Conservation (phyloP, 2,329 filamentous ascomycete species). For the Colletotrichum cuscutae region DNA sequence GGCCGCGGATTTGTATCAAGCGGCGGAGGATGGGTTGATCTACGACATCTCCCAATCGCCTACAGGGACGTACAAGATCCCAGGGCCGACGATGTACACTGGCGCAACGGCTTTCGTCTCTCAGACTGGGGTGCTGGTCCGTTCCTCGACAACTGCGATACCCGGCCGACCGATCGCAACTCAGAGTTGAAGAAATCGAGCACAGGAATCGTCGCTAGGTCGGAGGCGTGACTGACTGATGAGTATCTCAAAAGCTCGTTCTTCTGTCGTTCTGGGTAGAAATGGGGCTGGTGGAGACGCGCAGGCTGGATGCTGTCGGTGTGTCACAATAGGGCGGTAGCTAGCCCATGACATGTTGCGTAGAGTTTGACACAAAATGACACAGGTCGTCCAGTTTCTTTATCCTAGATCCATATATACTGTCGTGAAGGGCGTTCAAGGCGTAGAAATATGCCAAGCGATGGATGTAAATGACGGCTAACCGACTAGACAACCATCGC, state of each 20-base stretch:
- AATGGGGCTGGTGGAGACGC: not conserved
- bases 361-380: not conserved
- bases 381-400: not conserved
- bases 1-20: conserved; percentile 52
- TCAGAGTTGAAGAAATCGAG: not conserved
- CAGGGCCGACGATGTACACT: conserved; percentile 34
- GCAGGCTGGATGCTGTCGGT: not conserved
- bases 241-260: not conserved
- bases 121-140: not conserved
- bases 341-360: not conserved
- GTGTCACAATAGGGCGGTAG: not conserved
- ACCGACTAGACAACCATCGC: not conserved
- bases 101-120: conserved; percentile 15
- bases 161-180: not conserved
- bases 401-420: not conserved
- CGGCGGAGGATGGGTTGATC: conserved; percentile 46
- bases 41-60: conserved; percentile 46
- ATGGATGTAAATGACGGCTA: conserved; percentile 1
- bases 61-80: conserved; percentile 36
- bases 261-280: not conserved
- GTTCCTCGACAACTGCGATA: conserved; percentile 4
- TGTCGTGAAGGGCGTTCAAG: not conserved
- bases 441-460: not conserved
- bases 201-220: too few relatives aligned
- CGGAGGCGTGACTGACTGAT: not conserved